These are phyloP conservation scores for Yamadazyma dendronema DNA, from an alignment of 1,139 yeast species.

Conservation along the genomic window DNA sequence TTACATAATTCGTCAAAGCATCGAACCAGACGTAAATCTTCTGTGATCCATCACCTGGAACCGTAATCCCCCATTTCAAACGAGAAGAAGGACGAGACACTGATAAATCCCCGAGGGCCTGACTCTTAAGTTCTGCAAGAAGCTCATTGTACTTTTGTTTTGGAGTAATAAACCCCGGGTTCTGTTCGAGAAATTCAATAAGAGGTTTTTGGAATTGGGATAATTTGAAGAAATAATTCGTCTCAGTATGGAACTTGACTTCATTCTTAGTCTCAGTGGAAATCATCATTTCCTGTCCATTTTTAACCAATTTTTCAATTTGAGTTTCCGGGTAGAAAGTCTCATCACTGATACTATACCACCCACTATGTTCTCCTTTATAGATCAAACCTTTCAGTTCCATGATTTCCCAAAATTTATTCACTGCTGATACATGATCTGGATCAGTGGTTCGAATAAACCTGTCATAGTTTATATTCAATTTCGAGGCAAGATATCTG, in stretches of 20 bases:
- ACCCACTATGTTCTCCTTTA: constrained; percentile 82
- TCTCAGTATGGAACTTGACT: constrained; percentile 75
- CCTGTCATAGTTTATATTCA: constrained; percentile 63
- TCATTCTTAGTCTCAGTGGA: constrained; percentile 76
- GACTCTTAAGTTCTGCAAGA: constrained; percentile 53
- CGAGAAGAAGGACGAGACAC: constrained; percentile 80
- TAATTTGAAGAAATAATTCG: constrained; percentile 81
- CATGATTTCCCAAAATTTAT: constrained; percentile 66
- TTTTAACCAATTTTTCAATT: constrained; percentile 45
- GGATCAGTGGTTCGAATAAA: constrained; percentile 88
- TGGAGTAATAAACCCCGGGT: constrained; percentile 68
- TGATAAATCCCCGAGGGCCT: constrained; percentile 63
- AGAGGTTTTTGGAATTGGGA: constrained; percentile 57
- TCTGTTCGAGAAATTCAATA: constrained; percentile 43
- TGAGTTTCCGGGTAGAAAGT: constrained; percentile 88
- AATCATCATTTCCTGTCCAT: constrained; percentile 37
- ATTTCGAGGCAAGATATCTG: constrained; percentile 53
- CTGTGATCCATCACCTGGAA: constrained; percentile 77
- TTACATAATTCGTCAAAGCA: constrained; percentile 82
- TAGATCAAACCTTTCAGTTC: constrained; percentile 64
- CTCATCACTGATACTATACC: constrained; percentile 95
- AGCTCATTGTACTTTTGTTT: constrained; percentile 52
- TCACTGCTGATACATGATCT: constrained; percentile 70
- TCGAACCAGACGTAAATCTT: constrained; percentile 96
- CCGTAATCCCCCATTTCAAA: constrained; percentile 86